Evolutionary conservation across 179 eudicot species (phyloP).

Genomic region (Drosera spatulata): DNA sequence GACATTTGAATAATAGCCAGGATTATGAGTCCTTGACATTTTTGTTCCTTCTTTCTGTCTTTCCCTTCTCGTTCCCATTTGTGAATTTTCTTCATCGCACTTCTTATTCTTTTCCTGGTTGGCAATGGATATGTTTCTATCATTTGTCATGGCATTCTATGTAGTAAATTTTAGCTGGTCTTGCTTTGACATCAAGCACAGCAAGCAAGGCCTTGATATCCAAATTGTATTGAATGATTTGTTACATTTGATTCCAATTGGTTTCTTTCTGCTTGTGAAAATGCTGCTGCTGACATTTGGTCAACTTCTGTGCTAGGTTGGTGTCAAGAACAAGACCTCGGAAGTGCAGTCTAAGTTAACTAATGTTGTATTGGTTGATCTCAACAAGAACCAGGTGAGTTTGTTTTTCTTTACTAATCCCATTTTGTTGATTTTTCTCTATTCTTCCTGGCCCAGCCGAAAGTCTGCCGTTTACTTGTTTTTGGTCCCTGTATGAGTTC

Average conservation of each 20-base stretch:
- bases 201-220: neutral
- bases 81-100: no score
- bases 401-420: neutral
- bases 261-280: slow-evolving; percentile 3
- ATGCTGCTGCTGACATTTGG: slow-evolving; percentile 8
- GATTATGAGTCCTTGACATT: no score
- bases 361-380: slow-evolving; percentile 67
- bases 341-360: slow-evolving; percentile 81
- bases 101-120: no score
- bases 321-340: slow-evolving; percentile 69
- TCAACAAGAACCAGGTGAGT: slow-evolving; percentile 82
- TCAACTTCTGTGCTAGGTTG: slow-evolving; percentile 51
- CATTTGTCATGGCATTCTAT: no score
- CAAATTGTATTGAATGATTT: neutral
- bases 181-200: neutral
- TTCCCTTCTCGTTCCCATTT: no score
- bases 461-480: no score
- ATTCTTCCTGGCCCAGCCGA: no score
- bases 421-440: no score
- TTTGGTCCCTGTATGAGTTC: no score
- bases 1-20: neutral
- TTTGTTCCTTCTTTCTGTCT: no score
- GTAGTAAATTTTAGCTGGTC: no score
- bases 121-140: no score
- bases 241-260: neutral